Evolutionary conservation across 176 grass and related monocot genomes (phyloP).

Genomic region (Tillandsia fasciculata): DNA sequence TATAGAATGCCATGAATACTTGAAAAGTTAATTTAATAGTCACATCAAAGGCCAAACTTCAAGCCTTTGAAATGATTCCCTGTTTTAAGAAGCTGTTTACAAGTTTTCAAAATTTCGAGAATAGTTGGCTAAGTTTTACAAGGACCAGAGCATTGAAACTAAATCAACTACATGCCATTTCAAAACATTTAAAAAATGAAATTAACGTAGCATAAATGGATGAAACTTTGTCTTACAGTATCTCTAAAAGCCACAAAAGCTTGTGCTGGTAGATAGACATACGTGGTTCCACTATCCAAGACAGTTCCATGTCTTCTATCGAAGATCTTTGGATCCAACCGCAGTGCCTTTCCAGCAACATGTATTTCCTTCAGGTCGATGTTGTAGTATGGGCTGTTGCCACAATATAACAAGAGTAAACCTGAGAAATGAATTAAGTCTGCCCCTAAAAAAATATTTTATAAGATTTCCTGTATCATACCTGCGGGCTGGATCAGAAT

Average conservation of each 20-base stretch:
- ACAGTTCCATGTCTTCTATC: slow-evolving; percentile 74
- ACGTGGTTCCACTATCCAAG: slow-evolving; percentile 97
- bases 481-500: slow-evolving; percentile 76
- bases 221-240: slow-evolving; percentile 47
- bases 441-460: slow-evolving; percentile 15
- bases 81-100: too few species aligned
- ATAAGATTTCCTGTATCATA: slow-evolving; percentile 24
- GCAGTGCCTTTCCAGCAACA: slow-evolving; percentile 71
- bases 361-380: slow-evolving; percentile 93
- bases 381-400: slow-evolving; percentile 94
- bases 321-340: slow-evolving; percentile 65
- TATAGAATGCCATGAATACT: too few species aligned
- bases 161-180: not conserved
- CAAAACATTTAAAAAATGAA: not conserved
- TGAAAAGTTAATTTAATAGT: too few species aligned
- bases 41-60: too few species aligned
- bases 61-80: too few species aligned
- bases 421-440: slow-evolving; percentile 25
- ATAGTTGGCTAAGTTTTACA: too few species aligned
- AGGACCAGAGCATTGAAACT: too few species aligned
- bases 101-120: too few species aligned
- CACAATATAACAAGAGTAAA: slow-evolving; percentile 44
- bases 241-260: slow-evolving; percentile 88
- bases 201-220: not conserved
- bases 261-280: slow-evolving; percentile 90